Evolutionary conservation across 2,329 filamentous ascomycete genomes (phyloP), one percentile per base, ranked within the genome.

Genomic region (Phyllosticta ampelicida): DNA sequence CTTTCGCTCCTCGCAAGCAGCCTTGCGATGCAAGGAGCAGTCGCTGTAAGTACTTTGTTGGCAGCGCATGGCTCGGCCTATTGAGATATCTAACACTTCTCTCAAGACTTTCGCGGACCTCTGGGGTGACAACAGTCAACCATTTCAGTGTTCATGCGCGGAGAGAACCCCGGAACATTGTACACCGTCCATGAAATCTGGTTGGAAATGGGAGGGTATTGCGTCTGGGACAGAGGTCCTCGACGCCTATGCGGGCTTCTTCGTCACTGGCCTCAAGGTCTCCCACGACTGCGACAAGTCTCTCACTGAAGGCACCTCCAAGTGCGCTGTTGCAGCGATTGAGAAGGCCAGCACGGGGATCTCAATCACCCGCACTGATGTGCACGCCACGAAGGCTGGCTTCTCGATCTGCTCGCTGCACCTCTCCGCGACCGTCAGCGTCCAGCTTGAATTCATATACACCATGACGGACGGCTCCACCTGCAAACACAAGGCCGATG

Each of bases 401-500:
- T 94, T 95, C 78, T 94, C 90, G 36, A 83, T 95, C 67, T 82
- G 77, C 63, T 78, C 83, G 65, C 82, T 95, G 72, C 79, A 92
- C 63, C 77, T 96, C 64, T 83, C 83, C 51, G 80, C 84, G 62
- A 85, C 89, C 68, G 84, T 86, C 68, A 86, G 92, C 73, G 85
- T 83, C 65, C 84, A 91, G 62, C 76, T 97, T 56, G 85, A 92
- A 73, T 90, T 96, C 77, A 81, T 89, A 77, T 96, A 92, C 75
- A 80, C 78, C 67, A 95, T 96, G 90, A 80, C 84, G 1, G 89
- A 92, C 70, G 88, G 88, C 65, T 85, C 83, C 13, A 82, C 73
- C 61, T 97, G 92, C 84, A 92, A 88, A 77, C 87, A 95, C 66
- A 84, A 82, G 62, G 77, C 81, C 63, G 69, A 78, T 55, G 95